Evolutionary conservation across 768 basidiomycete genomes (phyloP).

Genomic region (Lentinus tigrinus): DNA sequence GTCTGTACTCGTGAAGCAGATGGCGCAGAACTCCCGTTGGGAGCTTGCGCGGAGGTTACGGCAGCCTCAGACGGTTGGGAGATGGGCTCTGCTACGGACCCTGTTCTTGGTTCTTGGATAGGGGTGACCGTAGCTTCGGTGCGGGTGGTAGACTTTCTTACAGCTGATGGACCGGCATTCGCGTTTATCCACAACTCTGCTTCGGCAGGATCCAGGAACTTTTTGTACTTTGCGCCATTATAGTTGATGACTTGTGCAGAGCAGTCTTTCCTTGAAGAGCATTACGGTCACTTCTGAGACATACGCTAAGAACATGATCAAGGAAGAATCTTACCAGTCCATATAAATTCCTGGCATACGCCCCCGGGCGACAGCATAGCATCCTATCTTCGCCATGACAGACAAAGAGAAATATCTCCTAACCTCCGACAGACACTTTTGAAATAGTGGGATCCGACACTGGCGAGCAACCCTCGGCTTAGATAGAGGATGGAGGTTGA

Average conservation of each 20-base stretch:
- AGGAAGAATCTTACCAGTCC: neutral
- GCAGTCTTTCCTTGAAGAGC: slow-evolving; percentile 62
- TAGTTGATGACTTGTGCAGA: slow-evolving; percentile 67
- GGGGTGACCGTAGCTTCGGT: neutral
- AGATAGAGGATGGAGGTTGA: too few species aligned
- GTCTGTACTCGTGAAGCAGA: too few species aligned
- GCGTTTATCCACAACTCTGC: slow-evolving; percentile 55
- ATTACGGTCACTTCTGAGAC: neutral
- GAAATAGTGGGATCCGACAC: too few species aligned
- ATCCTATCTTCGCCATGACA: neutral
- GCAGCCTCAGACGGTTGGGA: too few species aligned
- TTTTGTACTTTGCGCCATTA: slow-evolving; percentile 60
- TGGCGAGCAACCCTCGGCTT: too few species aligned
- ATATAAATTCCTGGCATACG: slow-evolving; percentile 8
- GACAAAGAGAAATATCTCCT: too few species aligned
- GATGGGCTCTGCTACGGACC: too few species aligned
- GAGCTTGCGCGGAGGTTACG: too few species aligned
- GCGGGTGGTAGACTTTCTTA: neutral
- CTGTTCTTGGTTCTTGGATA: too few species aligned
- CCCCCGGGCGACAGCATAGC: slow-evolving; percentile 13
- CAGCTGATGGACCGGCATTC: neutral
- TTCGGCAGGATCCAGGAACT: slow-evolving; percentile 52
- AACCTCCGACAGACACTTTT: too few species aligned
- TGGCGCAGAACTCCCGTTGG: too few species aligned
- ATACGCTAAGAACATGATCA: neutral